Evolutionary conservation across 2,329 filamentous ascomycete species (phyloP).

Genomic region (Ophiostoma perfectum): DNA sequence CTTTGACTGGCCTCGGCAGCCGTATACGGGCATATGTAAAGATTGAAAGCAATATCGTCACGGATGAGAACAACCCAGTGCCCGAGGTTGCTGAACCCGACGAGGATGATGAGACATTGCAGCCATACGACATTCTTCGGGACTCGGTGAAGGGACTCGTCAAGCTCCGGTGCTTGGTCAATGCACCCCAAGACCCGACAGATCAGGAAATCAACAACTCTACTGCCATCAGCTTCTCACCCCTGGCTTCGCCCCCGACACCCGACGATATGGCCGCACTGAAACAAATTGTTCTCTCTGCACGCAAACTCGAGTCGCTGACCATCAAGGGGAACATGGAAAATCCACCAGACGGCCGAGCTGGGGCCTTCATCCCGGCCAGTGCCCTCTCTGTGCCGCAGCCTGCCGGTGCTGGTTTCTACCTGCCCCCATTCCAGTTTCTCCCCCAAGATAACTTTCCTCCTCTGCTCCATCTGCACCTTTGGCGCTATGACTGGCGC

Average conservation of each 20-base stretch:
- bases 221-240: background rate
- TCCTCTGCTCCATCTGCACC: constrained; percentile 37
- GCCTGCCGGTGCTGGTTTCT: constrained; percentile 23
- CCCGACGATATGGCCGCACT: constrained; percentile 15
- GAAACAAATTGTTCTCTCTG: constrained; percentile 10
- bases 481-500: constrained; percentile 47
- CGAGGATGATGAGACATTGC: background rate
- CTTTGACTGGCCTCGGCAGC: constrained; percentile 17
- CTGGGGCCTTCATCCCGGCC: constrained; percentile 32
- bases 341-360: constrained; percentile 27
- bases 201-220: background rate
- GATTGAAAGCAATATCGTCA: background rate
- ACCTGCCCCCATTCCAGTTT: constrained; percentile 43
- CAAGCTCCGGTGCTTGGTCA: background rate
- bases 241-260: constrained; percentile 2
- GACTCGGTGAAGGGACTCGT: constrained; percentile 15
- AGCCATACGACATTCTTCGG: background rate
- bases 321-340: constrained; percentile 9
- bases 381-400: constrained; percentile 37
- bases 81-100: background rate
- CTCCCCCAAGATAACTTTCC: constrained; percentile 39
- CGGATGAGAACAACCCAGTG: background rate
- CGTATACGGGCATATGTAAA: constrained; percentile 14
- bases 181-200: background rate
- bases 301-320: constrained; percentile 5